These are phyloP conservation scores for Yarrowia divulgata DNA, from an alignment of 805 yeast species.

Conservation along the genomic window DNA sequence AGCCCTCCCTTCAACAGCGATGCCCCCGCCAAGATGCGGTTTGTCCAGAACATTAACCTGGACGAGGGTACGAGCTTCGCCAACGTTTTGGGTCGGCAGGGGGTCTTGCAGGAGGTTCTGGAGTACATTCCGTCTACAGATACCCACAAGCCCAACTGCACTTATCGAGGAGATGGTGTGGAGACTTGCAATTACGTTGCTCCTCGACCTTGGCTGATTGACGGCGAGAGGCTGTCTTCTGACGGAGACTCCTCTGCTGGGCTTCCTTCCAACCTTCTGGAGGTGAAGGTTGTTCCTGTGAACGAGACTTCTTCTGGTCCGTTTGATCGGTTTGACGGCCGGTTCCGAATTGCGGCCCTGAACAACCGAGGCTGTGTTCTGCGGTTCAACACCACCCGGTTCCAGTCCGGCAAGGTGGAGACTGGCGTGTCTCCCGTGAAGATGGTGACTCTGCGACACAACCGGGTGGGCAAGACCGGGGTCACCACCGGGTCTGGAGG, in stretches of 20 bases:
- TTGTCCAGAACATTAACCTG: slow-evolving; percentile 67
- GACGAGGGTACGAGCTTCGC: slow-evolving; percentile 46
- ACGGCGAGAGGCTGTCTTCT: slow-evolving; percentile 41
- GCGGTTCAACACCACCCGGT: slow-evolving; percentile 61
- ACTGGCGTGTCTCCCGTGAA: slow-evolving; percentile 66
- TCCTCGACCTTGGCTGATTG: slow-evolving; percentile 57
- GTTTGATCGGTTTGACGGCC: slow-evolving; percentile 60
- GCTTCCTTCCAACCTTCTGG: slow-evolving; percentile 45
- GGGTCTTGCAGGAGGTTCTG: slow-evolving; percentile 45
- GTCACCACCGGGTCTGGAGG: slow-evolving; percentile 8
- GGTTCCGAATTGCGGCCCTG: slow-evolving; percentile 62
- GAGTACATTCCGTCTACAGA: slow-evolving; percentile 12
- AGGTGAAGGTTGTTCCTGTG: slow-evolving; percentile 21
- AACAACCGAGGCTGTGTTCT: slow-evolving; percentile 72
- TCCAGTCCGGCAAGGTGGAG: slow-evolving; percentile 48
- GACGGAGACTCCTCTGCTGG: slow-evolving; percentile 50
- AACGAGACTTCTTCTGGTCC: slow-evolving; percentile 46
- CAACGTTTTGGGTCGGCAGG: slow-evolving; percentile 14
- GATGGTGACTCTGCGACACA: slow-evolving; percentile 61
- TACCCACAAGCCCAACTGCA: slow-evolving; percentile 48
- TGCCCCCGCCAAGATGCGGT: slow-evolving; percentile 75
- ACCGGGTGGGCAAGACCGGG: slow-evolving; percentile 3
- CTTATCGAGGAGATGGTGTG: slow-evolving; percentile 54
- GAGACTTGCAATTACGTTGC: slow-evolving; percentile 64
- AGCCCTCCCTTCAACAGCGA: slow-evolving; percentile 65